Conservation (phyloP, 495 filamentous ascomycete species). For the Aspergillus taichungensis region DNA sequence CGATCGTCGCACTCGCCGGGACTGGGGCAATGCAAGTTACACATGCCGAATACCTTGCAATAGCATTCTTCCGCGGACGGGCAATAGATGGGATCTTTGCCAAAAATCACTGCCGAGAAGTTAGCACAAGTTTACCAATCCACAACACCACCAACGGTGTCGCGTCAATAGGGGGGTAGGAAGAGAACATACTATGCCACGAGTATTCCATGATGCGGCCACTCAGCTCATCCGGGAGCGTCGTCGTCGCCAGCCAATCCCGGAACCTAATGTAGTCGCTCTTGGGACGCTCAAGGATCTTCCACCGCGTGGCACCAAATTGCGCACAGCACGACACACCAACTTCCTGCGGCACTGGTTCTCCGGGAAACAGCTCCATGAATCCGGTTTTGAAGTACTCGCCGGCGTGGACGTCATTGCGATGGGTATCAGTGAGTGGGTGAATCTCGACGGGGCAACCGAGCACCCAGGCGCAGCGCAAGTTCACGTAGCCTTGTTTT, state of each 20-base stretch:
- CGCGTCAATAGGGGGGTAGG: neutral
- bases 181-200: conserved; percentile 50
- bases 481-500: conserved; percentile 51
- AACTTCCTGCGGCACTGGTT: conserved; percentile 39
- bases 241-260: conserved; percentile 52
- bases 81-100: conserved; percentile 44
- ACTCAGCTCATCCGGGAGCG: conserved; percentile 45
- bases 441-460: conserved; percentile 55
- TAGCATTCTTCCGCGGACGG: conserved; percentile 50
- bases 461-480: conserved; percentile 55
- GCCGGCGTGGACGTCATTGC: conserved; percentile 36
- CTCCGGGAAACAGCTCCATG: conserved; percentile 44
- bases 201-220: conserved; percentile 67
- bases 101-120: conserved; percentile 36
- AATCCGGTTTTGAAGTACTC: conserved; percentile 46
- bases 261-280: conserved; percentile 50
- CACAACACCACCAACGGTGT: no score
- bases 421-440: conserved; percentile 34
- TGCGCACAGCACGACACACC: conserved; percentile 62
- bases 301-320: conserved; percentile 55
- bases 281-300: conserved; percentile 35
- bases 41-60: conserved; percentile 55
- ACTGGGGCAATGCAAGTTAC: conserved; percentile 37
- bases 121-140: conserved; percentile 4
- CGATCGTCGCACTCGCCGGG: conserved; percentile 31